These are phyloP conservation scores for Hymenoscyphus infarciens DNA, from an alignment of 2,329 filamentous ascomycete species.

Conservation along the genomic window DNA sequence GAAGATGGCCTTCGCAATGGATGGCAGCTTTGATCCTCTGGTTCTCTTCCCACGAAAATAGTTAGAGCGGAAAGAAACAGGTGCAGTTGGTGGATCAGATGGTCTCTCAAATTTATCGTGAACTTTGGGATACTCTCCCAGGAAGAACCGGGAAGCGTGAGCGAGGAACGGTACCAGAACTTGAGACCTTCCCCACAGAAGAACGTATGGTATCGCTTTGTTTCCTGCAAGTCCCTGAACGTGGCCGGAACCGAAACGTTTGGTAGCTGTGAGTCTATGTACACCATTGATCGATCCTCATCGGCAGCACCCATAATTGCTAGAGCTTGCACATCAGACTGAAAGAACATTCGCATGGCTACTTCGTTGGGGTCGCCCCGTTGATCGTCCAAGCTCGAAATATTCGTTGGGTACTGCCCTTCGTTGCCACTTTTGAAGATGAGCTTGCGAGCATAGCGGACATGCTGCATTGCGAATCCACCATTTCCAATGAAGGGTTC, in stretches of 20 bases:
- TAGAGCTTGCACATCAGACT: constrained; percentile 48
- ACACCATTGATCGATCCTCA: constrained; percentile 62
- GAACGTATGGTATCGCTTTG: constrained; percentile 18
- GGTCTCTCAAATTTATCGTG: constrained; percentile 13
- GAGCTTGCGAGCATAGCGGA: constrained; percentile 36
- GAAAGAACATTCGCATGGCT: constrained; percentile 57
- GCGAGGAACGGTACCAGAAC: constrained; percentile 24
- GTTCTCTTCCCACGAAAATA: constrained; percentile 47
- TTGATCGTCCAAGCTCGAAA: constrained; percentile 34
- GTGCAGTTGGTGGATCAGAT: constrained; percentile 19
- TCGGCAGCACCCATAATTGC: constrained; percentile 32
- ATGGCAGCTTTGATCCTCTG: constrained; percentile 41
- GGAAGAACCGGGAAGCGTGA: constrained; percentile 35
- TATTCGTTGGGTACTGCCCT: constrained; percentile 8
- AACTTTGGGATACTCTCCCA: constrained; percentile 14
- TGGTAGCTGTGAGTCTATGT: constrained; percentile 58
- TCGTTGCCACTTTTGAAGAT: constrained; percentile 7
- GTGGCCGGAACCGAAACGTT: constrained; percentile 43
- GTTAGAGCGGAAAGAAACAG: constrained; percentile 15
- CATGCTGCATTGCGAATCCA: constrained; percentile 56
- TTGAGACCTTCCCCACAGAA: constrained; percentile 41
- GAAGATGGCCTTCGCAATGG: constrained; percentile 18
- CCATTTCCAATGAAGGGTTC: constrained; percentile 39
- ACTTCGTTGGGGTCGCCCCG: constrained; percentile 48
- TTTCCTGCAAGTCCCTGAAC: constrained; percentile 34